Conservation (phyloP, 2,329 filamentous ascomycete species). For the Cryphonectria carpinicola region DNA sequence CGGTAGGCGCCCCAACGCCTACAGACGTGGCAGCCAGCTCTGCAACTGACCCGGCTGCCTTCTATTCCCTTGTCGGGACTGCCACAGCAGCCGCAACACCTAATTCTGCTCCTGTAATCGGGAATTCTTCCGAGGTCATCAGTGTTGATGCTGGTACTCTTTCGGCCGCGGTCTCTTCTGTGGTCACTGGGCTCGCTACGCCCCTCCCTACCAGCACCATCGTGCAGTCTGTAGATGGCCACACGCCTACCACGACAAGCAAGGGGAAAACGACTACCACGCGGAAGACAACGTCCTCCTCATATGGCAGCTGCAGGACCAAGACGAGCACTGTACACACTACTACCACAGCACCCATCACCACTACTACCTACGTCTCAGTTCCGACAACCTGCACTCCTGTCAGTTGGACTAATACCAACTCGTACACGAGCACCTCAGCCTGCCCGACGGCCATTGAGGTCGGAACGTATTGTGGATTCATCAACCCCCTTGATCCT, state of each 20-base stretch:
- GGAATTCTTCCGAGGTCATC: not conserved
- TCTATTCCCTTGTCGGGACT: constrained; percentile 3
- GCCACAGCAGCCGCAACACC: constrained; percentile 1
- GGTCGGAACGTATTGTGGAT: constrained; percentile 4
- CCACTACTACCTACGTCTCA: not conserved
- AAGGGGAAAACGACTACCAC: not conserved
- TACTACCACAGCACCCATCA: not conserved
- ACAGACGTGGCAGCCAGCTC: not conserved
- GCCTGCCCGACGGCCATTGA: constrained; percentile 12
- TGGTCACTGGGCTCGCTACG: not conserved
- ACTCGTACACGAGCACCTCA: constrained; percentile 8
- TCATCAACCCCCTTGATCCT: constrained; percentile 8
- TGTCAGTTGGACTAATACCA: constrained; percentile 8
- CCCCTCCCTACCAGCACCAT: not conserved
- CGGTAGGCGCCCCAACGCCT: not conserved
- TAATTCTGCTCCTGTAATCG: not conserved
- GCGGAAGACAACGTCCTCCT: not conserved
- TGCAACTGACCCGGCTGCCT: not conserved
- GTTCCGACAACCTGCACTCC: constrained; percentile 6
- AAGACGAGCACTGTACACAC: not conserved
- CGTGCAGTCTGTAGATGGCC: not conserved
- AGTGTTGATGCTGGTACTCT: not conserved
- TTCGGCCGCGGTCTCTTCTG: not conserved
- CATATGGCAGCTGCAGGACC: not conserved
- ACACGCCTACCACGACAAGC: not conserved